These are phyloP conservation scores for Lactarius hatsudake DNA, from an alignment of 768 basidiomycete genomes.

Conservation along the genomic window DNA sequence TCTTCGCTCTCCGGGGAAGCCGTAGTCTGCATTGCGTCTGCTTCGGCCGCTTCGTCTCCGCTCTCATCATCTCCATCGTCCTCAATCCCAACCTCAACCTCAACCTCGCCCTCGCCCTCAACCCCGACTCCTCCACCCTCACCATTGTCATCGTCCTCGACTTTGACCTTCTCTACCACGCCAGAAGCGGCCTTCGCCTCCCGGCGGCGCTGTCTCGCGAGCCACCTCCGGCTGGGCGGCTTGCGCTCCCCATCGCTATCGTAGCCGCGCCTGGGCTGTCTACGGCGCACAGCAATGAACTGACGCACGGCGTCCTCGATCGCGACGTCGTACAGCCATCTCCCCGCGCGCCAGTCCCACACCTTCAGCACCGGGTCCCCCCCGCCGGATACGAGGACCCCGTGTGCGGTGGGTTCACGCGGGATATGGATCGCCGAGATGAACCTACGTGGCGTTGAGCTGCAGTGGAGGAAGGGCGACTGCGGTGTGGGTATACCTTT, in stretches of 20 bases:
- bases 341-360: conserved; percentile 78
- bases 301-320: conserved; percentile 42
- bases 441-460: conserved; percentile 50
- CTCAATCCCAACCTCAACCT: conserved; percentile 26
- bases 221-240: conserved; percentile 24
- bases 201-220: conserved; percentile 26
- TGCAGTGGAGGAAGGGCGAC: not conserved
- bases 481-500: conserved; percentile 51
- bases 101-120: conserved; percentile 5
- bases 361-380: conserved; percentile 75
- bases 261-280: conserved; percentile 32
- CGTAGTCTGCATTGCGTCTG: not conserved
- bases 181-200: conserved; percentile 22
- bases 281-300: conserved; percentile 39
- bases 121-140: conserved; percentile 6
- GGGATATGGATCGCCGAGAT: conserved; percentile 82
- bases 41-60: conserved; percentile 30
- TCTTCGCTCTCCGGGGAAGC: conserved; percentile 5
- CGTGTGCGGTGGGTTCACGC: conserved; percentile 36
- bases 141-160: not conserved
- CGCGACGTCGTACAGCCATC: conserved; percentile 47
- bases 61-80: conserved; percentile 35
- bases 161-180: not conserved
- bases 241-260: conserved; percentile 27
- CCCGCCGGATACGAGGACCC: conserved; percentile 75